Conservation (phyloP, 257 asterid species). For the Ilex asprella region DNA sequence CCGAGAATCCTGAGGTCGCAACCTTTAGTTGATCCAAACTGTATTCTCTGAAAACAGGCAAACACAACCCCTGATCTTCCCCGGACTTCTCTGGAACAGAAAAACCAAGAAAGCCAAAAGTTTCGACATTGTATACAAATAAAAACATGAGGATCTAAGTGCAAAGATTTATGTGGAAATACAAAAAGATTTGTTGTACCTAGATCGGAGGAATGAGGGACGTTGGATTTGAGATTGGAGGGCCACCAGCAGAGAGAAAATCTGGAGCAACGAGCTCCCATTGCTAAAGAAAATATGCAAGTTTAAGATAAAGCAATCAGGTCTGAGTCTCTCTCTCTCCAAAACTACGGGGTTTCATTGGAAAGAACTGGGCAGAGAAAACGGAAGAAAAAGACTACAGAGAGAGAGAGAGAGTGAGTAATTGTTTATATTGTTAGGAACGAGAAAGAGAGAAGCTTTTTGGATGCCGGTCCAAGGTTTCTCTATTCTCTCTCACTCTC, state of each 20-base stretch:
- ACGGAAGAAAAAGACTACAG: not conserved
- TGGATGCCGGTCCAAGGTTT: not conserved
- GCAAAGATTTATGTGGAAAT: not conserved
- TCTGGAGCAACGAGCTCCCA: conserved; percentile 49
- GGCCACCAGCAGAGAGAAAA: conserved; percentile 32
- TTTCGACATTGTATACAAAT: not conserved
- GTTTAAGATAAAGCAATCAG: not conserved
- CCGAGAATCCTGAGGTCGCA: conserved; percentile 40
- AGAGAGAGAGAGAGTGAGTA: not conserved
- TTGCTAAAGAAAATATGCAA: not conserved
- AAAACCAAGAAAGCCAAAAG: not conserved
- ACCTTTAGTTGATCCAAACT: conserved; percentile 35
- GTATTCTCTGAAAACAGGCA: conserved; percentile 30
- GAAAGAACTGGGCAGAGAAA: too few relatives aligned
- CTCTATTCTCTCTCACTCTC: not conserved
- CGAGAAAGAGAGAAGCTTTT: not conserved
- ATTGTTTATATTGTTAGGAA: not conserved
- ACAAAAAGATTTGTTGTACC: conserved; percentile 11
- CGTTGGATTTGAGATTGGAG: conserved; percentile 31
- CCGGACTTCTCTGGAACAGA: conserved; percentile 26
- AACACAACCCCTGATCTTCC: conserved; percentile 21
- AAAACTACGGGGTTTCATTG: too few relatives aligned
- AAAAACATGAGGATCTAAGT: not conserved
- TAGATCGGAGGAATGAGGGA: conserved; percentile 25
- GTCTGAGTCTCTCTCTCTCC: too few relatives aligned